Base-by-base conservation (phyloP, 2,329 filamentous ascomycete species). In the Epichloe elymi region DNA sequence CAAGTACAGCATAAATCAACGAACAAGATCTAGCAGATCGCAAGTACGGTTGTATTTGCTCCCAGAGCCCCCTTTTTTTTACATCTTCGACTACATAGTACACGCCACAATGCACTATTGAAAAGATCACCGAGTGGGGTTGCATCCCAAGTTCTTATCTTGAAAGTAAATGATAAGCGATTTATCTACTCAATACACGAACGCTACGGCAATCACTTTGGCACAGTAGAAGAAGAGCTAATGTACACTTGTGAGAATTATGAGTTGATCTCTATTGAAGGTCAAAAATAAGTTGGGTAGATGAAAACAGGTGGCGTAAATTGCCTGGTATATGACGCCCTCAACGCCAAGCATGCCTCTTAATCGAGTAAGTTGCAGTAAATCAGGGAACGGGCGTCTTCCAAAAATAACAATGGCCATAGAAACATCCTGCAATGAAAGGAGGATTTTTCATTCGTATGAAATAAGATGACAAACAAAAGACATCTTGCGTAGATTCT, bases 271-370 rank as follows among this genome's bases (percentile, higher is more conserved):
- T 43, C 33, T 39, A 45, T 23, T 14, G 1, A 33, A 45, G 11
- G 30, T 7, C 19, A 35, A 38, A 10, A 20, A n/a, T 8, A 43
- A 12, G 42, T 46, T 48, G 7, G 17, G 30, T 26, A 19, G 45
- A 14, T 47, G 41, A 48, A 51, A 37, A 46, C 46, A 49, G 48
- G 19, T 50, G 38, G 50, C 49, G 30, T 36, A 35, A 17, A 23
- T 37, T 35, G 49, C 48, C 49, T 53, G 51, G 53, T 55, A 52
- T 55, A 52, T 47, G 30, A 49, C 42, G 39, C 39, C 46, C 37
- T 48, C 35, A 55, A 56, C 53, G 53, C 53, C 53, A 20, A 49
- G 19, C 44, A 51, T 44, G 44, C 44, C 39, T 47, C 39, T 41
- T 17, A n/a, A 17, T 17, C n/a, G 8, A 50, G 43, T 35, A 20